These are phyloP conservation scores for Chloromonas sp. DNA, from an alignment of 163 green algal genomes.

Conservation along the genomic window DNA sequence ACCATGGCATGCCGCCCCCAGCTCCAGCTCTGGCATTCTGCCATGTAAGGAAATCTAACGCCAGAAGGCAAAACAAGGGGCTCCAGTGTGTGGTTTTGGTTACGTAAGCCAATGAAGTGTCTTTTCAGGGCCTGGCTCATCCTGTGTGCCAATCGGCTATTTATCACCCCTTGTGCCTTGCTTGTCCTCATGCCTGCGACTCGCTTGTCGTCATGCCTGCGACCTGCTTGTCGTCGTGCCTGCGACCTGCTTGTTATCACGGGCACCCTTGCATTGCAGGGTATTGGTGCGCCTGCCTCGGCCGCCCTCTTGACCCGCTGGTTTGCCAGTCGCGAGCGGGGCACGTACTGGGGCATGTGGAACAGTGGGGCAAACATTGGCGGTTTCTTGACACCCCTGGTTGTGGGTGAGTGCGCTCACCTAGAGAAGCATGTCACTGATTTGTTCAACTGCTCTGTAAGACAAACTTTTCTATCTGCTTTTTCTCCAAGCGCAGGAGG, in stretches of 20 bases:
- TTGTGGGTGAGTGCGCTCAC: slow-evolving; percentile 26
- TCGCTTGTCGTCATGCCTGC: no score
- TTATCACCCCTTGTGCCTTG: no score
- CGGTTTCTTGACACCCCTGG: slow-evolving; percentile 46
- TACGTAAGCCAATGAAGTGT: no score
- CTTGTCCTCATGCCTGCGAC: no score
- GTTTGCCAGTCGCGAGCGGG: slow-evolving; percentile 76
- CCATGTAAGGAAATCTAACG: no score
- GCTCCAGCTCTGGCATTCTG: no score
- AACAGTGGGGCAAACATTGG: slow-evolving; percentile 77
- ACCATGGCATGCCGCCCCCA: no score
- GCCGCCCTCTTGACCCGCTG: slow-evolving; percentile 86
- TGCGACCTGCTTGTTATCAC: background rate
- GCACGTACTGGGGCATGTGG: slow-evolving; percentile 87
- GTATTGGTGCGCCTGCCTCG: slow-evolving; percentile 83
- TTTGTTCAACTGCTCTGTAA: no score
- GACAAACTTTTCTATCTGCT: background rate
- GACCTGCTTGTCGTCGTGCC: no score
- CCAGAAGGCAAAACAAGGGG: no score
- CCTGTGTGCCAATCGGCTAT: no score
- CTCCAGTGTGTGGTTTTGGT: background rate
- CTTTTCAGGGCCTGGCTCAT: no score
- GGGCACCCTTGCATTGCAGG: slow-evolving; percentile 45
- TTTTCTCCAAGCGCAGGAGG: background rate
- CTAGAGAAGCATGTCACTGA: background rate